Percentiles rank a stretch among this genome's conserved stretches.
phyloP scores from a whole-genome alignment of 306 rosid genomes.

The Senna tora region DNA sequence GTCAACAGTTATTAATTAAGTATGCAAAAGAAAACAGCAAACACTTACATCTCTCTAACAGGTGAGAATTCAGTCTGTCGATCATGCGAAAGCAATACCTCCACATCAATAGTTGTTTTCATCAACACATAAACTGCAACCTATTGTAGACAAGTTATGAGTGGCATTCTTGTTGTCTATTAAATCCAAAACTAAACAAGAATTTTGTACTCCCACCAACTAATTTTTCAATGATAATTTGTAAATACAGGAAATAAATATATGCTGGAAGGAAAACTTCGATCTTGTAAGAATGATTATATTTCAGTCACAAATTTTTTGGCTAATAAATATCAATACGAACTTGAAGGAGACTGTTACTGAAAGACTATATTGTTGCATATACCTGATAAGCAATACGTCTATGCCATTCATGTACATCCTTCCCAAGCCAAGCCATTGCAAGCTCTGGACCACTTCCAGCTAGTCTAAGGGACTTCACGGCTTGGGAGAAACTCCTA shows the following conservation, averaged over 20 bases:
- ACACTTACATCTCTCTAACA: slow-evolving; percentile 65
- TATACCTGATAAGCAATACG: slow-evolving; percentile 61
- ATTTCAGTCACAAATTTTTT: slow-evolving; percentile 5
- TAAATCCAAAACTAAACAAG: slow-evolving; percentile 25
- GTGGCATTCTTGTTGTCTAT: slow-evolving; percentile 23
- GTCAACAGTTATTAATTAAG: too few relatives aligned
- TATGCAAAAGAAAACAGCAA: slow-evolving; percentile 2
- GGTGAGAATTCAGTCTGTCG: slow-evolving; percentile 53
- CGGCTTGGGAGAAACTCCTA: slow-evolving; percentile 62
- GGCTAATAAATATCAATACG: background rate
- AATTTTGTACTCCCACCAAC: background rate
- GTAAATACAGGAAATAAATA: slow-evolving; percentile 22
- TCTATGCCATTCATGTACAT: slow-evolving; percentile 64
- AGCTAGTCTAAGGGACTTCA: slow-evolving; percentile 55
- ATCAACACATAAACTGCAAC: slow-evolving; percentile 67
- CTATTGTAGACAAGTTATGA: slow-evolving; percentile 41
- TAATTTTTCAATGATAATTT: slow-evolving; percentile 26
- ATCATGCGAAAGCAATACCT: slow-evolving; percentile 66
- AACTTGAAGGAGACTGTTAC: slow-evolving; percentile 10
- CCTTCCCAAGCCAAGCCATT: slow-evolving; percentile 85
- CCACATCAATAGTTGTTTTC: slow-evolving; percentile 67
- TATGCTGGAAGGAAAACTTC: slow-evolving; percentile 7
- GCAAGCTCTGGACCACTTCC: slow-evolving; percentile 61
- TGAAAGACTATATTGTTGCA: background rate
- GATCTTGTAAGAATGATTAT: background rate